phyloP scores from a whole-genome alignment of 2,329 filamentous ascomycete genomes.

The Fusarium pininemorale region DNA sequence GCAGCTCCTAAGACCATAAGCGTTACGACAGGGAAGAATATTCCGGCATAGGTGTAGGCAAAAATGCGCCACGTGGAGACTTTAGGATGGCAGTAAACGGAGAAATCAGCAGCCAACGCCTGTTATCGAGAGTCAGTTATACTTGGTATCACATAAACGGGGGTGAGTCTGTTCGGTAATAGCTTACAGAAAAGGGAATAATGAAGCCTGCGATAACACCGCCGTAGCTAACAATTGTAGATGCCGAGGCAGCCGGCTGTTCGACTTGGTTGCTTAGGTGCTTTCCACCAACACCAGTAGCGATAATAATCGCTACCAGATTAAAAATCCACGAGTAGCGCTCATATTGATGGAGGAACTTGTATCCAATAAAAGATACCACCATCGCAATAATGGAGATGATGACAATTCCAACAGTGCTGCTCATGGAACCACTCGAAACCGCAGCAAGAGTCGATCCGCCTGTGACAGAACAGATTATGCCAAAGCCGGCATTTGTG shows the following conservation, averaged over 20 bases:
- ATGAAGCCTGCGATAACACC: not conserved
- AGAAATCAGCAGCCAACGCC: not conserved
- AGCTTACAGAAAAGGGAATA: not conserved
- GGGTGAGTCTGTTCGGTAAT: fast-evolving
- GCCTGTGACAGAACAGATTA: not conserved
- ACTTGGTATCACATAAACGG: not conserved
- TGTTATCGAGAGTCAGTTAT: not conserved
- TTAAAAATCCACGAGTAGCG: not conserved
- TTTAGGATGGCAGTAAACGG: not conserved
- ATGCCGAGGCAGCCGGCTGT: not conserved
- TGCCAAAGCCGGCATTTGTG: not conserved
- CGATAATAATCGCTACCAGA: not conserved
- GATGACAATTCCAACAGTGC: not conserved
- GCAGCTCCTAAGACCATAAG: not conserved
- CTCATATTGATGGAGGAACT: not conserved
- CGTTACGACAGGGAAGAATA: not conserved
- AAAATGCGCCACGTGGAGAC: not conserved
- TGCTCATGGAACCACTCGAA: not conserved
- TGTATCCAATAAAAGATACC: not conserved
- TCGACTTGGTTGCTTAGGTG: not conserved
- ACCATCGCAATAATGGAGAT: not conserved
- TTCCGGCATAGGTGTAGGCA: not conserved
- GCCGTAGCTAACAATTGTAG: not conserved
- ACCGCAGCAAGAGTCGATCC: not conserved
- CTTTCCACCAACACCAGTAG: not conserved